phyloP scores from a whole-genome alignment of 331 rosid species.

The Malus hybrid region DNA sequence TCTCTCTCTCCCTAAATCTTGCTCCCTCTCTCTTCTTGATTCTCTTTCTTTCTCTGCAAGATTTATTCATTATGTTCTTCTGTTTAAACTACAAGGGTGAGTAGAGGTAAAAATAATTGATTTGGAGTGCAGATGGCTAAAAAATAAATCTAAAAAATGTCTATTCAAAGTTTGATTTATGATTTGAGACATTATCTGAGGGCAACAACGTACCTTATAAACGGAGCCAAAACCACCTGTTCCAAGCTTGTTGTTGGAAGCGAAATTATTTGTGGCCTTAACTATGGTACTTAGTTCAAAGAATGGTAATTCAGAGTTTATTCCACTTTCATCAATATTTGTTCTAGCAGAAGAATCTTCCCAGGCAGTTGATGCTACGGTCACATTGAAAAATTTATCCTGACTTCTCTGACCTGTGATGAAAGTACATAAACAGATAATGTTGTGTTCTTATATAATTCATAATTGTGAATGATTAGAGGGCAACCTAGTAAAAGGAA shows the following conservation, averaged over 20 bases:
- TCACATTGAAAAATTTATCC: conserved; percentile 1
- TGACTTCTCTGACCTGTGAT: background rate
- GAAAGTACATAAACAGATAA: background rate
- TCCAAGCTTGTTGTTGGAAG: conserved; percentile 50
- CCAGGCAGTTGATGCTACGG: background rate
- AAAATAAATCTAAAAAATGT: background rate
- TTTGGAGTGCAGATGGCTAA: too few species aligned
- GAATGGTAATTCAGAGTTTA: conserved; percentile 26
- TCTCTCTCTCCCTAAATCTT: too few species aligned
- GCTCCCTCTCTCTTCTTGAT: too few species aligned
- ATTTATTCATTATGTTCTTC: too few species aligned
- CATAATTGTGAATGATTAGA: too few species aligned
- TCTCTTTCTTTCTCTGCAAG: too few species aligned
- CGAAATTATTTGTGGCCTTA: conserved; percentile 52
- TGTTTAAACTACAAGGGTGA: too few species aligned
- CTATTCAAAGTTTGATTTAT: too few species aligned
- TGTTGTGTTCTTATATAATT: too few species aligned
- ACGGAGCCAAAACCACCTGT: conserved; percentile 63
- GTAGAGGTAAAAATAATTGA: too few species aligned
- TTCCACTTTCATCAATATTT: conserved; percentile 13
- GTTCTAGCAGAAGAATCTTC: background rate
- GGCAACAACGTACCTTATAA: conserved; percentile 40
- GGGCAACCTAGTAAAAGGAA: too few species aligned
- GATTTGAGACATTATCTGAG: background rate
- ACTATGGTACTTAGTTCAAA: conserved; percentile 26